Evolutionary conservation across 2,329 filamentous ascomycete genomes (phyloP).

Genomic region (Ophiostoma triangulosporum): DNA sequence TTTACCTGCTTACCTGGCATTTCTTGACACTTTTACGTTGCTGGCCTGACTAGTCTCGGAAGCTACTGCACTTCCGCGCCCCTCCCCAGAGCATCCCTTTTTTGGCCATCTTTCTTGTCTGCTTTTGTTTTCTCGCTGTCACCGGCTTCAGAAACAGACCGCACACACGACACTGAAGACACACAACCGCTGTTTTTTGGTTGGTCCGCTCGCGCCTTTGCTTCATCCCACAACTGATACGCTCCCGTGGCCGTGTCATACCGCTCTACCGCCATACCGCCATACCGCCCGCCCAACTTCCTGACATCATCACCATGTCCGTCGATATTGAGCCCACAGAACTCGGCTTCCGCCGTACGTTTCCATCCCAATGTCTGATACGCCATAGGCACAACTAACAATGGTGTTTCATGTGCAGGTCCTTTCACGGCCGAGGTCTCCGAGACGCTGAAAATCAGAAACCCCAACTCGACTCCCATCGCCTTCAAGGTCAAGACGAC

Average conservation of each 20-base stretch:
- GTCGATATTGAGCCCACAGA: slow-evolving; percentile 86
- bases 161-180: neutral
- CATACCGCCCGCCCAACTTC: neutral
- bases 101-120: neutral
- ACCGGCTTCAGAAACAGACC: too few relatives aligned
- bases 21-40: neutral
- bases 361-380: neutral
- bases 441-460: slow-evolving; percentile 51
- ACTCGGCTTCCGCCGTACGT: slow-evolving; percentile 84
- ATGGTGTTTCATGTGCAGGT: slow-evolving; percentile 28
- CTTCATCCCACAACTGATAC: neutral
- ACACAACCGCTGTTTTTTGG: neutral
- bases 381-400: neutral
- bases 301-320: slow-evolving; percentile 51
- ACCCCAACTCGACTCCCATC: slow-evolving; percentile 47
- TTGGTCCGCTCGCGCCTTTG: neutral
- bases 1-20: neutral
- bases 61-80: neutral
- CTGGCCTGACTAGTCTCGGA: neutral
- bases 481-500: slow-evolving; percentile 94
- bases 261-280: neutral
- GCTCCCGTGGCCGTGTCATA: neutral
- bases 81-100: neutral
- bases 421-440: slow-evolving; percentile 54
- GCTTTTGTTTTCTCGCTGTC: too few relatives aligned